Evolutionary conservation across 2,329 filamentous ascomycete species (phyloP).

Genomic region (Alternaria rosae): DNA sequence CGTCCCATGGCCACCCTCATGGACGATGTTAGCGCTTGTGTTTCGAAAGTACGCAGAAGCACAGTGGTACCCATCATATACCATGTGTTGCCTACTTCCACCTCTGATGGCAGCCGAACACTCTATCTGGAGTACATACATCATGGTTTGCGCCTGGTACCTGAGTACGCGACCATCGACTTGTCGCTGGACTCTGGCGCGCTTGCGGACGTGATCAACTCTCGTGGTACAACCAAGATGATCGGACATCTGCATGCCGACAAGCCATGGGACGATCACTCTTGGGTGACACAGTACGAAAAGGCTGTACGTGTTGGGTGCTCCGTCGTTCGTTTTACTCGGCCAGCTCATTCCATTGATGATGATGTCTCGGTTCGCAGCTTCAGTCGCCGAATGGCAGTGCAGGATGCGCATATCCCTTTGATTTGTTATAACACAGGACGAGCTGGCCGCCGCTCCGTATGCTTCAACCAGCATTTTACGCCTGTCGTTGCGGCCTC

Average conservation of each 20-base stretch:
- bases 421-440: slow-evolving; percentile 72
- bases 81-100: slow-evolving; percentile 41
- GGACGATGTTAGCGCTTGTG: slow-evolving; percentile 62
- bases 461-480: slow-evolving; percentile 70
- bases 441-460: slow-evolving; percentile 67
- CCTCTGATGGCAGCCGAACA: slow-evolving; percentile 34
- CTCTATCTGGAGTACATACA: slow-evolving; percentile 65
- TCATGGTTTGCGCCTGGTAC: slow-evolving; percentile 67
- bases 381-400: slow-evolving; percentile 61
- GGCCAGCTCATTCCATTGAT: slow-evolving; percentile 63
- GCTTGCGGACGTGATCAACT: slow-evolving; percentile 59
- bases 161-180: slow-evolving; percentile 68
- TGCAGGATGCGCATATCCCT: slow-evolving; percentile 57
- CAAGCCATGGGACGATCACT: slow-evolving; percentile 64
- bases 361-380: slow-evolving; percentile 69
- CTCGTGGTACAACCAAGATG: slow-evolving; percentile 65
- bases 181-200: slow-evolving; percentile 62
- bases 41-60: slow-evolving; percentile 68
- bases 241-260: slow-evolving; percentile 64
- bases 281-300: slow-evolving; percentile 65
- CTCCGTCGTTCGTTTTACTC: slow-evolving; percentile 68
- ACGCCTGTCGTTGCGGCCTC: slow-evolving; percentile 65
- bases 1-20: slow-evolving; percentile 21
- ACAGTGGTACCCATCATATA: slow-evolving; percentile 62
- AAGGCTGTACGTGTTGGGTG: slow-evolving; percentile 66